phyloP scores from a whole-genome alignment of 1,284 basidiomycete genomes.

The Pseudozyma tsukubaensis region DNA sequence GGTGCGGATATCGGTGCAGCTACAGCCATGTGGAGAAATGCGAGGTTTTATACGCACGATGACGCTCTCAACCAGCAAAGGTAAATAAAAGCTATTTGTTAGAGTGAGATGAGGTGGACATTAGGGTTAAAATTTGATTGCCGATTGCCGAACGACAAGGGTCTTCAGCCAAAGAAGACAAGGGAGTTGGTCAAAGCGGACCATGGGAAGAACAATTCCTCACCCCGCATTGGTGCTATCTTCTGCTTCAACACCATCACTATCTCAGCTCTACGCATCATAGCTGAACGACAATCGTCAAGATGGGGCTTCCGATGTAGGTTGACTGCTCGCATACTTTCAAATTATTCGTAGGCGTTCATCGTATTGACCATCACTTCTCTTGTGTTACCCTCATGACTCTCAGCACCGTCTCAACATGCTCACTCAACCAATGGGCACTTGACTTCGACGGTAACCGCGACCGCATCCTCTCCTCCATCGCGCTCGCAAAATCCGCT shows the following conservation, averaged over 20 bases:
- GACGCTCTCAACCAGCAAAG: background rate
- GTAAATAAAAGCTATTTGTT: background rate
- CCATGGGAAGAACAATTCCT: background rate
- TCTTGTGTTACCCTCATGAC: background rate
- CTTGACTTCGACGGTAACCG: conserved; percentile 86
- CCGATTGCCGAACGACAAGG: background rate
- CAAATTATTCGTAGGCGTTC: no score
- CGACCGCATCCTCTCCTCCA: conserved; percentile 89
- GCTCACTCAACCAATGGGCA: conserved; percentile 95
- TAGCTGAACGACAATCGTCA: background rate
- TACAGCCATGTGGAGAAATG: background rate
- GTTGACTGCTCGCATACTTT: no score
- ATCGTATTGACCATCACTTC: no score
- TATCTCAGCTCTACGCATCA: background rate
- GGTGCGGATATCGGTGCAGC: background rate
- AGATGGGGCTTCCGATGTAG: conserved; percentile 48
- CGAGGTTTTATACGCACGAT: background rate
- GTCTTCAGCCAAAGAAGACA: background rate
- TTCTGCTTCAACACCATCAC: conserved; percentile 8
- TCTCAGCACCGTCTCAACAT: conserved; percentile 70
- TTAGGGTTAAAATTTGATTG: no score
- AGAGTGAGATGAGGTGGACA: background rate
- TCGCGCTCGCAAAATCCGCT: conserved; percentile 83
- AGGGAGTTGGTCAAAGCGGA: conserved; percentile 2
- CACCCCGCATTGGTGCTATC: background rate